Evolutionary conservation across 805 yeast genomes (phyloP).

Genomic region (Tetrapisispora iriomotensis): DNA sequence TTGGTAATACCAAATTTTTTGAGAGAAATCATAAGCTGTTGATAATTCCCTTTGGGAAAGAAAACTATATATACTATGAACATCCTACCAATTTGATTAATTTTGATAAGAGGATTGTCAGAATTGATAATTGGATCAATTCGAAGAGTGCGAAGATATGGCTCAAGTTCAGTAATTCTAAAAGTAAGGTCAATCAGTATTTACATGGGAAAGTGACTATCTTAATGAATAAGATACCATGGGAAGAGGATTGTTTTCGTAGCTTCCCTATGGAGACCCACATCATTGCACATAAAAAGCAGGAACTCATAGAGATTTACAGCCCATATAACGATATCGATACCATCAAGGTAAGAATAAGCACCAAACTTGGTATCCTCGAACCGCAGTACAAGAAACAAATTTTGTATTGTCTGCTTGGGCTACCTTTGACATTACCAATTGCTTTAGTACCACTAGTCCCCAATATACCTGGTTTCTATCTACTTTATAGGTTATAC

Average conservation of each 20-base stretch:
- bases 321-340: no score
- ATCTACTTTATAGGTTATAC: constrained; percentile 68
- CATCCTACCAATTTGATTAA: not conserved
- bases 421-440: constrained; percentile 73
- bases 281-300: no score
- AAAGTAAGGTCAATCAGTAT: constrained; percentile 44
- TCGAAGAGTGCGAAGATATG: constrained; percentile 49
- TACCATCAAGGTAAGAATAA: no score
- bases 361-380: constrained; percentile 23
- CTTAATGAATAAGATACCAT: constrained; percentile 57
- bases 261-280: constrained; percentile 64
- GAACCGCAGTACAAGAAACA: constrained; percentile 45
- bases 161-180: constrained; percentile 49
- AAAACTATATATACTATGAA: not conserved
- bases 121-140: constrained; percentile 30
- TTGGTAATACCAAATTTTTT: not conserved
- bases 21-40: not conserved
- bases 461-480: constrained; percentile 90
- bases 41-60: not conserved
- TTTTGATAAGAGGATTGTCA: not conserved
- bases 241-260: constrained; percentile 67
- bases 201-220: constrained; percentile 45
- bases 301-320: no score
- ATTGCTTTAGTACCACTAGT: constrained; percentile 72
- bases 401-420: constrained; percentile 43